Percentiles rank a stretch among this genome's conserved stretches.
These are phyloP conservation scores for Fraxinus angustifolia DNA, from an alignment of 305 asterid genomes.

Conservation along the genomic window DNA sequence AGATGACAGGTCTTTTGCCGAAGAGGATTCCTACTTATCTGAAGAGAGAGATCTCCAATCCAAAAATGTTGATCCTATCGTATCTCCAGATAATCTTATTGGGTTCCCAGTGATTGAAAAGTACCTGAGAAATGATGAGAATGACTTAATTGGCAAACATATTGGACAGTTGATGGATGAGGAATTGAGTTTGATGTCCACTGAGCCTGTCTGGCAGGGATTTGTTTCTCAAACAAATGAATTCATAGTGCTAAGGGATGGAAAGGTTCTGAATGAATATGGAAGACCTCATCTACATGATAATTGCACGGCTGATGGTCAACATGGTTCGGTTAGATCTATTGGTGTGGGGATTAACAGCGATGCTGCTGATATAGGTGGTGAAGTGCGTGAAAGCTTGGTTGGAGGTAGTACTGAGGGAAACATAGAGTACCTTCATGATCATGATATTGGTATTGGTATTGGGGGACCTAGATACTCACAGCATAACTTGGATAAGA, in stretches of 20 bases:
- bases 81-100: constrained; percentile 48
- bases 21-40: constrained; percentile 92
- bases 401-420: constrained; percentile 92
- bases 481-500: constrained; percentile 40
- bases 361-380: constrained; percentile 86
- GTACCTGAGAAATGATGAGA: constrained; percentile 42
- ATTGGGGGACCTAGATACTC: constrained; percentile 37
- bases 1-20: constrained; percentile 86
- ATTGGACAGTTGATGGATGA: constrained; percentile 93
- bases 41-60: constrained; percentile 72
- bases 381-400: constrained; percentile 82
- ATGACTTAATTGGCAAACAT: constrained; percentile 59
- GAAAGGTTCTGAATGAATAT: constrained; percentile 48
- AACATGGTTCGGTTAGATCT: constrained; percentile 89
- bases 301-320: constrained; percentile 73
- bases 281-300: constrained; percentile 63
- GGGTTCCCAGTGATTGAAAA: constrained; percentile 40
- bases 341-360: constrained; percentile 97
- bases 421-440: constrained; percentile 61
- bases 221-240: constrained; percentile 78
- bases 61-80: constrained; percentile 53
- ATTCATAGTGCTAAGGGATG: constrained; percentile 61
- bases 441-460: constrained; percentile 47
- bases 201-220: constrained; percentile 97
- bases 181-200: constrained; percentile 74